Conservation (phyloP, 1,284 basidiomycete genomes). For the Moesziomyces globuligerus region DNA sequence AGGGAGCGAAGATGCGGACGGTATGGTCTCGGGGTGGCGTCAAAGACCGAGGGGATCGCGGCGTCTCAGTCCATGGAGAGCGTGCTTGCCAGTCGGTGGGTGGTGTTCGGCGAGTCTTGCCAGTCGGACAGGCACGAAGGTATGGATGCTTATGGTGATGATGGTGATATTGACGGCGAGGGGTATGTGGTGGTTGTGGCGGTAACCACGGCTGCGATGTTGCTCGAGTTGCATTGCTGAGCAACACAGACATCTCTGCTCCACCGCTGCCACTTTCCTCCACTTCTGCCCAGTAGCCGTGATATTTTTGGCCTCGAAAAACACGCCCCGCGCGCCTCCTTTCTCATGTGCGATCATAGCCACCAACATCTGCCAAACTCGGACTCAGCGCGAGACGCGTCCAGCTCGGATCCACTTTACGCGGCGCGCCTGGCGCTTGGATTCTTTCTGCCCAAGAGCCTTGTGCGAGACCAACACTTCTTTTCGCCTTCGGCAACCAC, state of each 20-base stretch:
- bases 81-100: not conserved
- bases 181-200: too few species aligned
- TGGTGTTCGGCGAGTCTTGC: too few species aligned
- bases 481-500: not conserved
- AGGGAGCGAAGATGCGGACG: not conserved
- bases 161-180: not conserved
- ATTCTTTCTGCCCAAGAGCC: not conserved
- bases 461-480: constrained; percentile 30
- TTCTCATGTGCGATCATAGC: too few species aligned
- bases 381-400: too few species aligned
- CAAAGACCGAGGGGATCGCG: not conserved
- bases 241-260: too few species aligned
- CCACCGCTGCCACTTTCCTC: too few species aligned
- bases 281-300: too few species aligned
- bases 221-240: not conserved
- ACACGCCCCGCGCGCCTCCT: too few species aligned
- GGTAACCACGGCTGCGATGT: not conserved
- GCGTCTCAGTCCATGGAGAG: not conserved
- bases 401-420: constrained; percentile 22
- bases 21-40: not conserved
- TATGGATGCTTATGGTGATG: too few species aligned
- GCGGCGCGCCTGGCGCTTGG: constrained; percentile 21
- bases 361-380: too few species aligned
- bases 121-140: too few species aligned
- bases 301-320: too few species aligned